Base-by-base conservation (phyloP, 2,329 filamentous ascomycete genomes). In the Ascochyta rabiei region DNA sequence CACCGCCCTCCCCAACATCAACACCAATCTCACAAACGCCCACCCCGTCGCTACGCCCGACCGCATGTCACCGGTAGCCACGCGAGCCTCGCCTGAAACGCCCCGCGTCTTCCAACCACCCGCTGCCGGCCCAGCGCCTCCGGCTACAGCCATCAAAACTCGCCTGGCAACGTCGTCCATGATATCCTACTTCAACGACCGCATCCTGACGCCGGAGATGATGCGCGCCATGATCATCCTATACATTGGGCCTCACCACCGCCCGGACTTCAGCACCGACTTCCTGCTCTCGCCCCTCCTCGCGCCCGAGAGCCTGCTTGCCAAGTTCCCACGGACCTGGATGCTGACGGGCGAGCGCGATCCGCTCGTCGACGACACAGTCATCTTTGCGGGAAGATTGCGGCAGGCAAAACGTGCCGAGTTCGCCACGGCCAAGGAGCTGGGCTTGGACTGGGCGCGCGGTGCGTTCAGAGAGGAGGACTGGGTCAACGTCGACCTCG, bases 151-250 rank as follows among this genome's bases (percentile, higher is more conserved):
- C 6, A 80, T 96, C 57, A 87, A 85, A 63, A 98, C 95, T 1
- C 86, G 93, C n/a, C 84, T 99, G 9, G 93, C 93, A 15, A 96
- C 93, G 72, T 93, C 91, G 0, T 93, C 89, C n/a, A 96, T 96
- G 86, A 96, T 99, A 31, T 97, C 93, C 0, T 98, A 98, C 76
- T 96, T 97, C 75, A 95, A 96, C 73, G 95, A 99, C 74, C 89
- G 95, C 24, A 90, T 99, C 24, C 82, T 99, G 13, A 93, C 91
- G 0, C 93, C 95, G 0, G 95, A 99, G 75, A 96, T 98, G 91
- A 97, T 98, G 89, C 89, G 95, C 28, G 91, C 93, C 60, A 98
- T 99, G 93, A 96, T 99, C 62, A 96, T 99, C 62, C 82, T 99
- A 4, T 99, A 99, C 73, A 90, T 99, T 50, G 95, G 95, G 0